phyloP scores from a whole-genome alignment of 768 basidiomycete species.

The Boletus patriciae region DNA sequence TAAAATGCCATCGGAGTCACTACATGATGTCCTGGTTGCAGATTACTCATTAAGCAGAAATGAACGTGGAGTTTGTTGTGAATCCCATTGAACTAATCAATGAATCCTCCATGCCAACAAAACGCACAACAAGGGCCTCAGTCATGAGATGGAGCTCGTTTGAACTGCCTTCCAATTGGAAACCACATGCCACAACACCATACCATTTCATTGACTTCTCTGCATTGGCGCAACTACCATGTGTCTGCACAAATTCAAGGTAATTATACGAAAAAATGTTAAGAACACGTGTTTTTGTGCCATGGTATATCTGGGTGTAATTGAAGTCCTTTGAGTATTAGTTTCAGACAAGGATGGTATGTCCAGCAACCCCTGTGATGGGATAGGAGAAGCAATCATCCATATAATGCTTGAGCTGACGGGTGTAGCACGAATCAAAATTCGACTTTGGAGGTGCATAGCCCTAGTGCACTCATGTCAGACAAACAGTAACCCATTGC shows the following conservation, averaged over 20 bases:
- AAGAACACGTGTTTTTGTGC: constrained; percentile 80
- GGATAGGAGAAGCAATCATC: constrained; percentile 95
- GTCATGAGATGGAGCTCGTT: constrained; percentile 77
- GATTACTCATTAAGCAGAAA: constrained; percentile 57
- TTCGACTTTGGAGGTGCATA: constrained; percentile 97
- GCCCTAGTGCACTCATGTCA: constrained; percentile 54
- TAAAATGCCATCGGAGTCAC: too few species aligned
- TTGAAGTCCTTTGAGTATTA: constrained; percentile 83
- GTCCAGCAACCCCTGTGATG: constrained; percentile 92
- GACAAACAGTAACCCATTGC: constrained; percentile 1
- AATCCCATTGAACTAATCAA: constrained; percentile 96
- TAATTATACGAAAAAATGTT: constrained; percentile 99
- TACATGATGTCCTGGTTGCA: too few species aligned
- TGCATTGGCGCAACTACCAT: constrained; percentile 91
- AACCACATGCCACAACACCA: constrained; percentile 74
- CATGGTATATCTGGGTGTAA: constrained; percentile 72
- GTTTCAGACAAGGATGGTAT: constrained; percentile 85
- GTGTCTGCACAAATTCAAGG: constrained; percentile 93
- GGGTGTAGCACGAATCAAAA: constrained; percentile 99
- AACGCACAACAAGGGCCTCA: constrained; percentile 87
- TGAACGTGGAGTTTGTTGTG: constrained; percentile 89
- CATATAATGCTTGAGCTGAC: constrained; percentile 89
- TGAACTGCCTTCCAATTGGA: constrained; percentile 82
- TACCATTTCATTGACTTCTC: constrained; percentile 82
- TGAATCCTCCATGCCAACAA: constrained; percentile 87